phyloP scores from a whole-genome alignment of 106 monocot species.

The Posidonia australis region DNA sequence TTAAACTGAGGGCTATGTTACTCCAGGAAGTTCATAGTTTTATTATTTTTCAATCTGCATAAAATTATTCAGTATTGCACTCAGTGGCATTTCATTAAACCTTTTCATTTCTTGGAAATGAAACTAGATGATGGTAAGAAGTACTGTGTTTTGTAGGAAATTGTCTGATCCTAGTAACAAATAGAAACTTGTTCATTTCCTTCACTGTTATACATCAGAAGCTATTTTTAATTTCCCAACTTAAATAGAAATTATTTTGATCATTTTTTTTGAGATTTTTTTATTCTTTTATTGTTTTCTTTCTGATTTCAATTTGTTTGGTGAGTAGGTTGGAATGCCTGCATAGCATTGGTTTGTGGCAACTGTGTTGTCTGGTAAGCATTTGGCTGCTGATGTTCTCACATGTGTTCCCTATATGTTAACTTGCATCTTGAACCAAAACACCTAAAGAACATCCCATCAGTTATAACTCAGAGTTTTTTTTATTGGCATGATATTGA shows the following conservation, averaged over 20 bases:
- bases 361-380: constrained; percentile 94
- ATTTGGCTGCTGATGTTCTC: not conserved
- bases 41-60: too few species aligned
- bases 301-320: not conserved
- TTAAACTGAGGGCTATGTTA: too few species aligned
- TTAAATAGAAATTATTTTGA: not conserved
- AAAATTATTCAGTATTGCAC: not conserved
- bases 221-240: not conserved
- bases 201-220: too few species aligned
- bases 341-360: constrained; percentile 94
- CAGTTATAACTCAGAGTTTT: not conserved
- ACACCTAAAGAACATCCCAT: not conserved
- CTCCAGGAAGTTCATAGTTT: too few species aligned
- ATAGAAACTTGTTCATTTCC: too few species aligned
- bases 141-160: too few species aligned
- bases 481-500: too few species aligned
- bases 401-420: not conserved
- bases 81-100: too few species aligned
- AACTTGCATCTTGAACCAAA: not conserved
- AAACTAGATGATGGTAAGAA: too few species aligned
- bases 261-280: not conserved
- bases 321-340: constrained; percentile 89
- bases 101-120: too few species aligned
- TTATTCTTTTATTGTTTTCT: constrained; percentile 2
- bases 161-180: too few species aligned